Base-by-base conservation (phyloP, 805 yeast genomes). In the Lachancea sp. region DNA sequence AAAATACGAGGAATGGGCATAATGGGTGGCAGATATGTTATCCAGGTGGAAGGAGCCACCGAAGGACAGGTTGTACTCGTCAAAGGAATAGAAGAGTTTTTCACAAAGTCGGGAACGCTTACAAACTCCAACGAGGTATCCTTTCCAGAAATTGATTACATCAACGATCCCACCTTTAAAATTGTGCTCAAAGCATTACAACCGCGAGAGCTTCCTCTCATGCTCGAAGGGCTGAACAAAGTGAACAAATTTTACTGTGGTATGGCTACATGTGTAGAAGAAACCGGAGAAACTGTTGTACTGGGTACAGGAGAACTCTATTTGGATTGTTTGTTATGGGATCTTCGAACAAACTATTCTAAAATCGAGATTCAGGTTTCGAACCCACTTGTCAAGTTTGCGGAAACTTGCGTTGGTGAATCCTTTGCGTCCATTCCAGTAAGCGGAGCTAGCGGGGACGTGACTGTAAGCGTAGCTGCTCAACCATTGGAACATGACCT, bases 271-370 rank as follows among this genome's bases (percentile, higher is more conserved):
- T 77, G 72, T 47, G 86, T 83, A 1, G 96, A 87, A 56, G 95
- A 85, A 49, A 82, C 89, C 38, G 96, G 97, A 2, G 97, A 88
- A 51, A 86, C 83, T 56, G 78, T 79, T 1, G 58, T 92, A 0
- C 54, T 79, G 20, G 96, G 92, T 0, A 75, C 86, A 8, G 98
- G 98, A 5, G 97, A 92, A 55, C 52, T 90, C 13, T 86, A 85
- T 54, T 58, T 92, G 61, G 97, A 92, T 59, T 84, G 92, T 50
- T 64, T 83, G 18, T 61, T 92, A 29, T 83, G 80, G 57, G 96
- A 87, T 54, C 61, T 92, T 32, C 67, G 97, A 47, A 58, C 67
- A 20, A 65, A 75, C 23, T 83, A 76, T 51, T 72, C 82, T 0
- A 75, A 74, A 17, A 70, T 88, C 29, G 83, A 80, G 38, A 75